Evolutionary conservation across 2,329 filamentous ascomycete species (phyloP).

Genomic region (Paraphaeosphaeria minitans): DNA sequence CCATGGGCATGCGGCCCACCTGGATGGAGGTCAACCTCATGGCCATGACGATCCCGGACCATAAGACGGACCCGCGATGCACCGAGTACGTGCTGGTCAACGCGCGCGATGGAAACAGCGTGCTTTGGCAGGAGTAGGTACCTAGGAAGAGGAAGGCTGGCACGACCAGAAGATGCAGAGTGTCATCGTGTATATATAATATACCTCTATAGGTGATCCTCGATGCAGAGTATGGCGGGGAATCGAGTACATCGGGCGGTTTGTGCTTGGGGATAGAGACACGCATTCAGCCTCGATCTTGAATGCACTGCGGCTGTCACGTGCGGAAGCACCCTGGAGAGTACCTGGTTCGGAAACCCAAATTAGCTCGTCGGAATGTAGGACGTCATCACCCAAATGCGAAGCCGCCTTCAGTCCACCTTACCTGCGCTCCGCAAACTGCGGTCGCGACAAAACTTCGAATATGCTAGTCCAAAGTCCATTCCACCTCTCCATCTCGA

Average conservation of each 20-base stretch:
- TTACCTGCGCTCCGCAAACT: too few relatives aligned
- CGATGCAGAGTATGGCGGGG: neutral
- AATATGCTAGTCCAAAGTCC: too few relatives aligned
- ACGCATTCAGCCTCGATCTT: neutral
- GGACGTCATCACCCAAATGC: neutral
- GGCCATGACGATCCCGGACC: slow-evolving; percentile 32
- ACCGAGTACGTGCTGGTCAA: slow-evolving; percentile 45
- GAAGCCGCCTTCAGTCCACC: neutral
- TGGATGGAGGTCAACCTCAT: slow-evolving; percentile 44
- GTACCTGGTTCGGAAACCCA: neutral
- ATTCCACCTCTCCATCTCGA: too few relatives aligned
- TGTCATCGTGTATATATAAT: neutral
- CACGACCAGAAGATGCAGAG: neutral
- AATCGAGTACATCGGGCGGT: neutral
- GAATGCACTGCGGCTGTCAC: neutral
- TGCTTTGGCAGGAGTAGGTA: slow-evolving; percentile 30
- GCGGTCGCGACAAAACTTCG: too few relatives aligned
- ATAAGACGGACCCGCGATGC: slow-evolving; percentile 37
- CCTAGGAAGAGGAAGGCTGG: too few relatives aligned
- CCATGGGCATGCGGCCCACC: slow-evolving; percentile 41
- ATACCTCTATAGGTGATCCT: neutral
- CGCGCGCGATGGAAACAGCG: slow-evolving; percentile 33
- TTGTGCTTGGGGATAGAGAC: neutral
- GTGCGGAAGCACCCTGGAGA: neutral
- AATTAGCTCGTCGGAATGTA: neutral